Conservation (phyloP, 176 grass and related monocot genomes). For the Elymus sibiricus region DNA sequence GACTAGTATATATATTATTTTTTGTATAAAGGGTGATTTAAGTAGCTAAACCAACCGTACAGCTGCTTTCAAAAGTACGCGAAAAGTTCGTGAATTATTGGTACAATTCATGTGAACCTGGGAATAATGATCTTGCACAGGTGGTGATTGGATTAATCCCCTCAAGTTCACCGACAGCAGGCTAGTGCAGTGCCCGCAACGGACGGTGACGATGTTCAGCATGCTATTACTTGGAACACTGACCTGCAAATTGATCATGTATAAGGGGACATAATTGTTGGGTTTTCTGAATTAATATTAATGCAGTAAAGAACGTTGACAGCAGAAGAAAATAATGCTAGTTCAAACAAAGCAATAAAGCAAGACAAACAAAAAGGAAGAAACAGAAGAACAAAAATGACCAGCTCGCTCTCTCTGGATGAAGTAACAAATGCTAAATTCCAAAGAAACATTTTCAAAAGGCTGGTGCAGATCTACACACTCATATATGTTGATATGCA, state of each 20-base stretch:
- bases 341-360: background rate
- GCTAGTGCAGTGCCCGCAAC: constrained; percentile 69
- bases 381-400: background rate
- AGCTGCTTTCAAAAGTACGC: background rate
- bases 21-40: no score
- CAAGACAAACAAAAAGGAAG: background rate
- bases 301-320: background rate
- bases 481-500: background rate
- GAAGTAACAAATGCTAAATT: background rate
- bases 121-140: constrained; percentile 34
- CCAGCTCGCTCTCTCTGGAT: background rate
- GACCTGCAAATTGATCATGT: constrained; percentile 38
- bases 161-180: constrained; percentile 68
- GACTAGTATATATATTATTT: background rate
- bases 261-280: background rate
- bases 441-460: constrained; percentile 6
- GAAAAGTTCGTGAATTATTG: background rate
- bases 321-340: background rate
- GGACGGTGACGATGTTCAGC: constrained; percentile 63
- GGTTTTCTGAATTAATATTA: background rate
- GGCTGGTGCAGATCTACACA: constrained; percentile 12
- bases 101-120: constrained; percentile 40
- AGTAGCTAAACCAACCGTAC: background rate
- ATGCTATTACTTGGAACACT: constrained; percentile 57
- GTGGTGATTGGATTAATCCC: constrained; percentile 39